phyloP scores from a whole-genome alignment of 257 asterid genomes.

The Paulownia fortunei region DNA sequence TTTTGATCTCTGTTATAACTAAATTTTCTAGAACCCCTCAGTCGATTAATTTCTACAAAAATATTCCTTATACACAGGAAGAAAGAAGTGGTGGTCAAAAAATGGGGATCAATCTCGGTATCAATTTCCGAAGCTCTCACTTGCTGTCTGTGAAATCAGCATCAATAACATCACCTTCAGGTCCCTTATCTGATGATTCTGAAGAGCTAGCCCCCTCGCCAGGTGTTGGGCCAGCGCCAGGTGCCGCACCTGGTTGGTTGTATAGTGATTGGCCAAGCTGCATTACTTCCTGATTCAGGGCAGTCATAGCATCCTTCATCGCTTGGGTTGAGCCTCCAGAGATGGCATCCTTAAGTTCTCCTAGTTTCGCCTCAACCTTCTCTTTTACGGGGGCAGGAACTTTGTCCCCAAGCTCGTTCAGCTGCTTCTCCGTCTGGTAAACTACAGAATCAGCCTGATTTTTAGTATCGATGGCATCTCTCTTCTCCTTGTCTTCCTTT shows the following conservation, averaged over 20 bases:
- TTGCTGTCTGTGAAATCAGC: slow-evolving; percentile 90
- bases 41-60: slow-evolving; percentile 22
- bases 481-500: slow-evolving; percentile 88
- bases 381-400: slow-evolving; percentile 80
- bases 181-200: slow-evolving; percentile 65
- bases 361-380: slow-evolving; percentile 83
- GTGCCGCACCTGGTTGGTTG: slow-evolving; percentile 71
- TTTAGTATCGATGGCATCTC: slow-evolving; percentile 90
- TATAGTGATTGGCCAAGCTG: slow-evolving; percentile 86
- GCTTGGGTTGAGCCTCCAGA: slow-evolving; percentile 74
- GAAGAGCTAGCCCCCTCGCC: slow-evolving; percentile 54
- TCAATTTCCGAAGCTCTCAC: slow-evolving; percentile 34
- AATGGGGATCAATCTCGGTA: background rate
- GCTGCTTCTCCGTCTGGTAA: slow-evolving; percentile 89
- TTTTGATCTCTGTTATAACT: slow-evolving; percentile 8
- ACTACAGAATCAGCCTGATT: slow-evolving; percentile 87
- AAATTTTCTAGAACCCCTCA: slow-evolving; percentile 20
- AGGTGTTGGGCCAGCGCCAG: slow-evolving; percentile 69
- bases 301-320: slow-evolving; percentile 81
- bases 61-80: slow-evolving; percentile 19
- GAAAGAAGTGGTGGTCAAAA: background rate
- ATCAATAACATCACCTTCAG: slow-evolving; percentile 86
- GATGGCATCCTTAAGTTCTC: slow-evolving; percentile 78
- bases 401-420: slow-evolving; percentile 88
- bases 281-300: slow-evolving; percentile 93